Percentiles rank a stretch among this genome's conserved stretches.
Evolutionary conservation across 2,329 filamentous ascomycete species (phyloP).

Genomic region (Ascochyta viciae-villosae): DNA sequence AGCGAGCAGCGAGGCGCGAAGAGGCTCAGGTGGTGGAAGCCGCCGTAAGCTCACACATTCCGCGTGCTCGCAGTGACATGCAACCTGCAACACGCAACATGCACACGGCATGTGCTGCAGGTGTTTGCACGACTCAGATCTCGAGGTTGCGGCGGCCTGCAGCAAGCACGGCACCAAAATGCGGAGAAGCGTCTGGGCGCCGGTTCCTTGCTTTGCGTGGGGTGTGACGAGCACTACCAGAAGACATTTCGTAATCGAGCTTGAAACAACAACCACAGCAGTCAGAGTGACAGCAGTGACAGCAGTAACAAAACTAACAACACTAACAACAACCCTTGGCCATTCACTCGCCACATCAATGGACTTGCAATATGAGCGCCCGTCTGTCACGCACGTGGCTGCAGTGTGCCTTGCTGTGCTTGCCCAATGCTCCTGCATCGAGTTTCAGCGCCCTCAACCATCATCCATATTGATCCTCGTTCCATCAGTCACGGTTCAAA

Average conservation of each 20-base stretch:
- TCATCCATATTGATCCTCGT: background rate
- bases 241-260: constrained; percentile 14
- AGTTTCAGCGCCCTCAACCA: background rate
- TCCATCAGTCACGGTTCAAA: background rate
- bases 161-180: constrained; percentile 2
- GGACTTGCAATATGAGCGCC: background rate
- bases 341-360: background rate
- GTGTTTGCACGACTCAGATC: background rate
- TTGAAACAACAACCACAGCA: background rate
- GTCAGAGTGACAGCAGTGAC: background rate
- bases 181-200: constrained; percentile 6
- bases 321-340: background rate
- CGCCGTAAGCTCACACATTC: background rate
- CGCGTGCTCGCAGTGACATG: background rate
- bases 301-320: background rate
- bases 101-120: background rate
- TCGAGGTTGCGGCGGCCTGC: constrained; percentile 1
- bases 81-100: background rate
- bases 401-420: background rate
- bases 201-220: constrained; percentile 9
- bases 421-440: background rate
- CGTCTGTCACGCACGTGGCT: background rate
- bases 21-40: background rate
- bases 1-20: background rate
- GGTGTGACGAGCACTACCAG: constrained; percentile 6